Base-by-base conservation (phyloP, 371 early-diverging fungal genomes). In the Apophysomyces trapeziformis region DNA sequence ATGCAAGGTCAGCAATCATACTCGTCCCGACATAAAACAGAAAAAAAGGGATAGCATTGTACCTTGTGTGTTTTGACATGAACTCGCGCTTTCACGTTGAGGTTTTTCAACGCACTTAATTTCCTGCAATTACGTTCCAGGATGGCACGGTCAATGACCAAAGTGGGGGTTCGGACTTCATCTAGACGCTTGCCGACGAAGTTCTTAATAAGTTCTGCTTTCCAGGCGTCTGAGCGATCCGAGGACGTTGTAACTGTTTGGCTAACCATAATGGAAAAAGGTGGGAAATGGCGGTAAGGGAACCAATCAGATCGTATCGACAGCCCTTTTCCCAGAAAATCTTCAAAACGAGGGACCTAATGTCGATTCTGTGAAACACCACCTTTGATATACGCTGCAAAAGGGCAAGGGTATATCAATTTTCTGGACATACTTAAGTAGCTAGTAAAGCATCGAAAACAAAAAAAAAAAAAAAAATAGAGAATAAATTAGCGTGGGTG, bases 11-110 rank as follows among this genome's bases (percentile, higher is more conserved):
- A 37, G 32, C 32, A 26, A 26, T 26, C 32, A 26, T 26, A 2
- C 2, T 16, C 1, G 13, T 13, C n/a, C 16, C 6, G 13, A 12
- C 13, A 12, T 45, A 1, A 45, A 45, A 43, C 14, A n/a, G 8
- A 45, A 45, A 26, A 26, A 26, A 26, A 11, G 41, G 41, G 13
- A 1, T 13, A 11, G 18, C 21, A 35, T 18, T 11, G 18, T 75
- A 81, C 81, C 73, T 82, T 82, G 60, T 79, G 79, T n/a, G 82
- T 76, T 67, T 82, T 82, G 36, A 82, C 72, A 43, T 82, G 82
- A 0, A 77, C 70, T 36, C 82, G 74, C 8, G 77, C 65, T 59
- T 76, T 75, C 36, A 73, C 66, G 21, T 63, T 60, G 11, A 70
- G 56, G 8, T 66, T 38, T 7, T 66, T 58, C 14, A 77, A 70